Base-by-base conservation (phyloP, 306 rosid species). In the Parietaria judaica region DNA sequence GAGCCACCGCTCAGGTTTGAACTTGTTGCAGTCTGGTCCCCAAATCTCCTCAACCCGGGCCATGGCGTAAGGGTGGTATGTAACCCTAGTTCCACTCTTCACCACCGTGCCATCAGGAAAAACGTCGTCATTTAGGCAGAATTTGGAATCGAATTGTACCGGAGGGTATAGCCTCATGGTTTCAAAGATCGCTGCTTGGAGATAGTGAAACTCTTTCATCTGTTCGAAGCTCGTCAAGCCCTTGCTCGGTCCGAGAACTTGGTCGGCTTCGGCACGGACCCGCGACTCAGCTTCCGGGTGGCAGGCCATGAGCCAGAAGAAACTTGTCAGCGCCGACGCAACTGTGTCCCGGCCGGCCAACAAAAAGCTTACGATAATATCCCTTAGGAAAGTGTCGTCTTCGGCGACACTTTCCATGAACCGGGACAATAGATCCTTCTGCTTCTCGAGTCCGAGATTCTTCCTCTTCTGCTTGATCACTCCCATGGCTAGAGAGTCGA, bases 261-360 rank as follows among this genome's bases (percentile, higher is more conserved):
- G 6, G 5, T 90, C 83, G 0, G 94, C 87, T 56, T 90, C 97
- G 0, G 37, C 34, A n/a, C 51, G 70, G 62, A 86, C 79, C 9
- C 51, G 49, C n/a, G 71, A 38, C 17, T 60, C 83, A 3, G 61
- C 85, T 37, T 59, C 54, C 4, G 80, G 86, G 60, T 86, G 82
- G 3, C 74, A 72, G 0, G 78, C 79, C 52, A 86, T 4, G 0
- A 90, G 74, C 90, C 89, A 90, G 39, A 90, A 90, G 67, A 90
- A 84, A 68, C 94, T 86, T 1, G 95, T 90, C 63, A 90, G 69
- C 0, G 90, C 86, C 0, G 95, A 86, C 1, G 95, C 89, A 41
- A 90, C 80, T 0, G 95, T 90, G 72, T 90, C 97, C 1, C 97
- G 84, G 1, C 97, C 97, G 8, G 95, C 97, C 35, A 90, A 67